phyloP scores from a whole-genome alignment of 495 filamentous ascomycete genomes.

The Penicillium steckii region DNA sequence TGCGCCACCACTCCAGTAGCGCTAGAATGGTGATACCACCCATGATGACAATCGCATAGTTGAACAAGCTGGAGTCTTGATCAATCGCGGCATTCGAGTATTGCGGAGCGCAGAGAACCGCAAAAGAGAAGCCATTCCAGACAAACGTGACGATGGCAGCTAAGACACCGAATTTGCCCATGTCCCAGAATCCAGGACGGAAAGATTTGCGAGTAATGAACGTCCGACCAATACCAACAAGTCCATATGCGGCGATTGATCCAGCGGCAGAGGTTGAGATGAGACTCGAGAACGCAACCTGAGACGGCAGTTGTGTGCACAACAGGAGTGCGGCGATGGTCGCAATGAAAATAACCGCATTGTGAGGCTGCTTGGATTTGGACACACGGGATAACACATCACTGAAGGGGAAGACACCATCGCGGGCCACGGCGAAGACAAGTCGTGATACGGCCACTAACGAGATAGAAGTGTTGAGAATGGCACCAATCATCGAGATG shows the following conservation, averaged over 20 bases:
- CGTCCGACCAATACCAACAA: constrained; percentile 33
- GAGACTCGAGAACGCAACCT: constrained; percentile 33
- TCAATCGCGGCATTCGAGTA: constrained; percentile 28
- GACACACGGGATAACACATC: constrained; percentile 32
- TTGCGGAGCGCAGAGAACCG: constrained; percentile 34
- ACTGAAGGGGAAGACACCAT: constrained; percentile 37
- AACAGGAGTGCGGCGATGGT: constrained; percentile 31
- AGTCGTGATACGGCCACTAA: constrained; percentile 38
- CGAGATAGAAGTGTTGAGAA: constrained; percentile 39
- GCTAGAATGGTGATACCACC: constrained; percentile 34
- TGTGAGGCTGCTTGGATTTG: constrained; percentile 35
- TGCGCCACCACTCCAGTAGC: constrained; percentile 35
- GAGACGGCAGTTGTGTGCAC: constrained; percentile 36
- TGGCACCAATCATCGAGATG: constrained; percentile 31
- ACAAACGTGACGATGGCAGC: constrained; percentile 34
- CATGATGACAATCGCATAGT: constrained; percentile 40
- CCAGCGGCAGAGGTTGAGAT: constrained; percentile 36
- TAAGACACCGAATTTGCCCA: constrained; percentile 30
- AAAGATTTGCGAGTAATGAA: constrained; percentile 33
- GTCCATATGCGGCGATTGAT: constrained; percentile 36
- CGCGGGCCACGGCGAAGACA: constrained; percentile 39
- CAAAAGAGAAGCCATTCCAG: constrained; percentile 37
- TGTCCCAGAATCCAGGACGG: constrained; percentile 30
- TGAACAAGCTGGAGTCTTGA: constrained; percentile 29
- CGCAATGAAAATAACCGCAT: constrained; percentile 36